These are phyloP conservation scores for Curvularia spicifera DNA, from an alignment of 2,329 filamentous ascomycete genomes.

Conservation along the genomic window DNA sequence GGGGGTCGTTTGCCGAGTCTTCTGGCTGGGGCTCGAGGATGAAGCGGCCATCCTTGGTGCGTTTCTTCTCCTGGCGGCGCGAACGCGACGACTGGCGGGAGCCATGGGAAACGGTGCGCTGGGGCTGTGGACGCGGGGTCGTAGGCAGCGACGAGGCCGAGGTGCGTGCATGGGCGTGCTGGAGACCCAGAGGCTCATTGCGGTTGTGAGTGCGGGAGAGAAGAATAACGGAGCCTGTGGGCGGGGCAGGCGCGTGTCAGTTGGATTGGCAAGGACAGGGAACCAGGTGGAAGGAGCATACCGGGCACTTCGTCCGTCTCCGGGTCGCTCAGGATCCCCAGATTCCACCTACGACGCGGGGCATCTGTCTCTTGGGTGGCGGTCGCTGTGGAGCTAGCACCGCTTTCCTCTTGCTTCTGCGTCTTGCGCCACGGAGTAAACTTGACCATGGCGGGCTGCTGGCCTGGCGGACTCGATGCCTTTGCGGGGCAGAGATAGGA, in stretches of 20 bases:
- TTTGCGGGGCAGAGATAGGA: background rate
- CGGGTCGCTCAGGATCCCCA: slow-evolving; percentile 85
- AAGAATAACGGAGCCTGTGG: slow-evolving; percentile 64
- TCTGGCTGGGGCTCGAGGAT: slow-evolving; percentile 92
- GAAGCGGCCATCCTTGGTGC: slow-evolving; percentile 79
- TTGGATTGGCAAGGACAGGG: background rate
- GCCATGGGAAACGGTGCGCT: slow-evolving; percentile 21
- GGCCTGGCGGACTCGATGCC: background rate
- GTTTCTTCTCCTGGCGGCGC: slow-evolving; percentile 65
- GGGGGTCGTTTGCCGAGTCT: slow-evolving; percentile 84
- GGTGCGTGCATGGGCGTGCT: slow-evolving; percentile 66
- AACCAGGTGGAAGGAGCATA: slow-evolving; percentile 50
- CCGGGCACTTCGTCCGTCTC: slow-evolving; percentile 87
- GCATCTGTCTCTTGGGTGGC: slow-evolving; percentile 16
- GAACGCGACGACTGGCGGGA: slow-evolving; percentile 35
- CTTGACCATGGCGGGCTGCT: slow-evolving; percentile 24
- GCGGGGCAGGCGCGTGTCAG: background rate
- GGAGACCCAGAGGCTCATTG: slow-evolving; percentile 67
- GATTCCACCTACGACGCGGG: slow-evolving; percentile 52
- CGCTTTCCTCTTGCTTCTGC: slow-evolving; percentile 12
- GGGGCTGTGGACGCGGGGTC: slow-evolving; percentile 30
- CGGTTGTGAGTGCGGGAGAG: slow-evolving; percentile 62
- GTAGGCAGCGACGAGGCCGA: slow-evolving; percentile 61
- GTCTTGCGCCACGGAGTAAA: slow-evolving; percentile 27
- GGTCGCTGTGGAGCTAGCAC: slow-evolving; percentile 4